These are phyloP conservation scores for Naegleria lovaniensis DNA, from an alignment of 208 protist genomes.

Conservation along the genomic window DNA sequence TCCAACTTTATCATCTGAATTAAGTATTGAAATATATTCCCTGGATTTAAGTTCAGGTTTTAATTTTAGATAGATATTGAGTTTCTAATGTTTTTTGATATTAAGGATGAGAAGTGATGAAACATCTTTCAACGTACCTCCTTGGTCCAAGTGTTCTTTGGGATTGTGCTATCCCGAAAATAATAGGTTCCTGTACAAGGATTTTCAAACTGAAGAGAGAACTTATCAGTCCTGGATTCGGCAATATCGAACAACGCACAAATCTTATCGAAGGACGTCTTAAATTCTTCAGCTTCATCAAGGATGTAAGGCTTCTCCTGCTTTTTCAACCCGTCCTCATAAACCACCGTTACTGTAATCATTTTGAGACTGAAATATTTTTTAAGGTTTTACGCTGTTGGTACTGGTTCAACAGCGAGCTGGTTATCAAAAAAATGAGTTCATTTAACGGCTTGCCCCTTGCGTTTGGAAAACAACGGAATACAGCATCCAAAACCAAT, in stretches of 20 bases:
- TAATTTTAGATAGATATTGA: not conserved
- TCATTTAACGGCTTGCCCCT: not conserved
- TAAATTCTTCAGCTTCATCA: not conserved
- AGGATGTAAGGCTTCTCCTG: not conserved
- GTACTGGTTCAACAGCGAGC: no score
- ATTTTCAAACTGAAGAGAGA: not conserved
- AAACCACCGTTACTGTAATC: not conserved
- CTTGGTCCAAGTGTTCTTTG: no score
- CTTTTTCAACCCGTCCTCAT: not conserved
- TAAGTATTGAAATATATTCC: not conserved
- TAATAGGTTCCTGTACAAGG: not conserved
- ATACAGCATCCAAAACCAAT: not conserved
- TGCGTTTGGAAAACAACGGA: not conserved
- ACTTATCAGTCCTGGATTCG: not conserved
- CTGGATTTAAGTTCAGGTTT: conserved; percentile 1
- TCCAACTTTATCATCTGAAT: not conserved
- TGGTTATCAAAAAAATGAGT: no score
- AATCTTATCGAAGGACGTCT: not conserved
- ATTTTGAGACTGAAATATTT: not conserved
- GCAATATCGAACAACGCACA: not conserved
- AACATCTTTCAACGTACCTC: not conserved
- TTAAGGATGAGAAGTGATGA: not conserved
- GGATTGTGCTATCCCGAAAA: not conserved
- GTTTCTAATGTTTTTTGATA: not conserved
- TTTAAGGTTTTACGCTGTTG: not conserved